These are phyloP conservation scores for Danielia reshetovae DNA, from an alignment of 805 yeast genomes.

Conservation along the genomic window DNA sequence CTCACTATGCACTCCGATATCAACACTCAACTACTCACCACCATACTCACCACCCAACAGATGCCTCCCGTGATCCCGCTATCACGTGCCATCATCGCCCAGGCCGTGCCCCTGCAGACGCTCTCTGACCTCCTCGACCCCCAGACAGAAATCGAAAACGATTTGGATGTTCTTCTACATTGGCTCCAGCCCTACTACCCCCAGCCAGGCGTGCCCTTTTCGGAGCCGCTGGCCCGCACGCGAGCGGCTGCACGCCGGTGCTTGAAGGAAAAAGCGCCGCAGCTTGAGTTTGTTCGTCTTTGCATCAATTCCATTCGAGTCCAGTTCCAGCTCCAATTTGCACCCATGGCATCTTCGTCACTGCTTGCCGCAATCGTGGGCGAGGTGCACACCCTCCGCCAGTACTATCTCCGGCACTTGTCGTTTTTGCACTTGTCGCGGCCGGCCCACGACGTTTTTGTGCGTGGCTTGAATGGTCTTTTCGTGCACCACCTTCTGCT, in stretches of 20 bases:
- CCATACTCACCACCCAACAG: not conserved
- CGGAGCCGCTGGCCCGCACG: slow-evolving; percentile 31
- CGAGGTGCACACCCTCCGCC: slow-evolving; percentile 16
- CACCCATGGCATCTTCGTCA: slow-evolving; percentile 1
- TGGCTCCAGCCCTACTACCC: slow-evolving; percentile 32
- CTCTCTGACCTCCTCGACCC: slow-evolving; percentile 12
- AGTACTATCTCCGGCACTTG: slow-evolving; percentile 22
- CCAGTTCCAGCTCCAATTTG: slow-evolving; percentile 16
- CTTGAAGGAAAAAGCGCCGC: slow-evolving; percentile 30
- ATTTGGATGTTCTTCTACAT: slow-evolving; percentile 27
- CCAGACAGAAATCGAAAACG: slow-evolving; percentile 30
- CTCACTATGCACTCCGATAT: not conserved
- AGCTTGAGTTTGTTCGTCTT: slow-evolving; percentile 30
- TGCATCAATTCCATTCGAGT: slow-evolving; percentile 29
- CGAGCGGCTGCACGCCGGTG: slow-evolving; percentile 35
- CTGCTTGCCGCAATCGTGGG: slow-evolving; percentile 4
- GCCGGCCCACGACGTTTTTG: slow-evolving; percentile 20
- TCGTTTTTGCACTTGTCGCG: slow-evolving; percentile 21
- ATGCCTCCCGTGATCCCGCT: slow-evolving; percentile 1
- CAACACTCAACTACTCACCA: not conserved
- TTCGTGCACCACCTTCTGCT: slow-evolving; percentile 18
- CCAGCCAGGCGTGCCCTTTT: slow-evolving; percentile 1
- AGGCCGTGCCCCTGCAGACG: slow-evolving; percentile 8
- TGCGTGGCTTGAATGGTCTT: slow-evolving; percentile 27
- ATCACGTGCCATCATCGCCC: slow-evolving; percentile 7